phyloP scores from a whole-genome alignment of 2,329 filamentous ascomycete species.

The Exophiala aquamarina region DNA sequence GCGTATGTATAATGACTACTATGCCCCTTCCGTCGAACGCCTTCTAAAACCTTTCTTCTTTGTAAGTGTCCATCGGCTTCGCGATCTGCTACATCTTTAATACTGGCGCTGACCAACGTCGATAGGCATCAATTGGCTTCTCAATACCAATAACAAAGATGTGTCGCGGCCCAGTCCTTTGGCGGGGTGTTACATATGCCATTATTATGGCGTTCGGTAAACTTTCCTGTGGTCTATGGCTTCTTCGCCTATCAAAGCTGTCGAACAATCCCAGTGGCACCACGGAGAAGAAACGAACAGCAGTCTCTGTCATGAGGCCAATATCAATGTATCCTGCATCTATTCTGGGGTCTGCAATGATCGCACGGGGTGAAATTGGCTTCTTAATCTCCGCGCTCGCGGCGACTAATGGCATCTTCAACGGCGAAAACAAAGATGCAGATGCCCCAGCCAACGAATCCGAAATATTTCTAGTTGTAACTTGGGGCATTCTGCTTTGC shows the following conservation, averaged over 20 bases:
- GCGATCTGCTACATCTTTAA: not conserved
- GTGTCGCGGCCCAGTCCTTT: slow-evolving; percentile 64
- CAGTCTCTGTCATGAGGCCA: slow-evolving; percentile 6
- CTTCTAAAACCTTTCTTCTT: slow-evolving; percentile 74
- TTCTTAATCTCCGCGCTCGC: slow-evolving; percentile 73
- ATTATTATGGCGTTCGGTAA: slow-evolving; percentile 68
- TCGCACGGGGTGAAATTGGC: slow-evolving; percentile 76
- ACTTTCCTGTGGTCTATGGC: slow-evolving; percentile 60
- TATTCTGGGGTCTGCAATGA: slow-evolving; percentile 69
- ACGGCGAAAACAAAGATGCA: not conserved
- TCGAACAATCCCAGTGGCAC: slow-evolving; percentile 1
- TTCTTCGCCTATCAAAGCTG: slow-evolving; percentile 41
- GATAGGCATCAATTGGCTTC: slow-evolving; percentile 64
- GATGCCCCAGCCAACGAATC: slow-evolving; percentile 31
- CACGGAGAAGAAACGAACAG: not conserved
- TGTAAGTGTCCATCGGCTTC: slow-evolving; percentile 32
- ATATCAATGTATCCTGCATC: slow-evolving; percentile 65
- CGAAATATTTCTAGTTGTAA: slow-evolving; percentile 54
- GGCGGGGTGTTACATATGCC: slow-evolving; percentile 72
- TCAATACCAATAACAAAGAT: slow-evolving; percentile 72
- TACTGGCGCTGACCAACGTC: not conserved
- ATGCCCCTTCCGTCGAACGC: slow-evolving; percentile 44
- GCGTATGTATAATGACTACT: slow-evolving; percentile 48
- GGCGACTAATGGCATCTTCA: slow-evolving; percentile 53
- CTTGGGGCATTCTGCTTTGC: slow-evolving; percentile 59